These are phyloP conservation scores for Rhodamnia argentea DNA, from an alignment of 345 rosid genomes.

Conservation along the genomic window DNA sequence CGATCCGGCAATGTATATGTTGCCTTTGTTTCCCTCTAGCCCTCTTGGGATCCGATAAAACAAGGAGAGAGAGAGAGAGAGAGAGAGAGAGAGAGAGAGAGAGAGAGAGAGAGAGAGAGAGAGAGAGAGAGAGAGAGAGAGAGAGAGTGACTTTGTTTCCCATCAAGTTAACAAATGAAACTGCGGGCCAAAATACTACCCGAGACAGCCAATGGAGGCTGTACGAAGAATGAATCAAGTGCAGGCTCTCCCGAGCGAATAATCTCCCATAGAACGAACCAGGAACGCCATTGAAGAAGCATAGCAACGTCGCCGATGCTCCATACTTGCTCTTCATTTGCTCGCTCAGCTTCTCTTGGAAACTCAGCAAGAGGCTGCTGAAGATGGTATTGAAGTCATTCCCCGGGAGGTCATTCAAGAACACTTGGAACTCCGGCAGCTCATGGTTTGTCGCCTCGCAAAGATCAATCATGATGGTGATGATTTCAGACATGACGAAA, in stretches of 20 bases:
- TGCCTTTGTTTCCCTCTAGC: conserved; percentile 27
- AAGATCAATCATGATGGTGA: conserved; percentile 4
- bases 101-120: too few relatives aligned
- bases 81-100: not conserved
- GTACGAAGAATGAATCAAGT: conserved; percentile 37
- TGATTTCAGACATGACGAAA: not conserved
- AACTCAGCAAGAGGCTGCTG: not conserved
- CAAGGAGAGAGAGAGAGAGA: conserved; percentile 15
- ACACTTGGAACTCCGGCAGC: conserved; percentile 30
- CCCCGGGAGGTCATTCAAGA: conserved; percentile 43
- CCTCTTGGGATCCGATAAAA: conserved; percentile 35
- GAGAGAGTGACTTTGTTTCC: too few relatives aligned
- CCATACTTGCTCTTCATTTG: not conserved
- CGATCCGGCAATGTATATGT: conserved; percentile 24
- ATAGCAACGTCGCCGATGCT: not conserved
- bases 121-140: too few relatives aligned
- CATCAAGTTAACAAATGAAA: too few relatives aligned
- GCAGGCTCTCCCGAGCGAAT: conserved; percentile 18
- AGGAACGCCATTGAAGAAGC: conserved; percentile 21
- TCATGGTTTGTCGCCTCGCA: conserved; percentile 1
- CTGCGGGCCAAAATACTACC: too few relatives aligned
- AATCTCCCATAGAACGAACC: conserved; percentile 50
- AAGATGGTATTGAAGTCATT: conserved; percentile 27
- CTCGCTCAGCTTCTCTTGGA: not conserved
- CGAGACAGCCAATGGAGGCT: conserved; percentile 21